Evolutionary conservation across 768 basidiomycete species (phyloP), one percentile per base, ranked within the genome.

Genomic region (Tylopilus felleus): DNA sequence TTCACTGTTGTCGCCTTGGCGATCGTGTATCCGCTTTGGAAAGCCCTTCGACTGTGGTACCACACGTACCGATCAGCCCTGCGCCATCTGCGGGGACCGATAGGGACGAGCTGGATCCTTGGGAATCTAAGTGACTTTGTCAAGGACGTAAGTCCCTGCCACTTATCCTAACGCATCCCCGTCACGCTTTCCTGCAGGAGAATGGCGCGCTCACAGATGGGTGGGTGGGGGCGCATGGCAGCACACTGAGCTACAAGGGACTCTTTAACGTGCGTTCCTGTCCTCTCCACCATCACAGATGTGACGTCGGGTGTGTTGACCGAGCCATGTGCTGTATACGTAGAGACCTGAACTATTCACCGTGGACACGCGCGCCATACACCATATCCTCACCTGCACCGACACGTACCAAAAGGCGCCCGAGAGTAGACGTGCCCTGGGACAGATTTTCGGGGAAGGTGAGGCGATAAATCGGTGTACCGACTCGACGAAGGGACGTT

Each of bases 351-450:
- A 79, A 7, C 65, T 89, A 10, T 77, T 76, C 63, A 87, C 85
- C 0, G 65, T 74, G 48, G 90, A 90, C 60, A 71, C 80, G 0
- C 79, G 80, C 25, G 88, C 86, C 0, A 36, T 91, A 33, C 76
- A 78, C 40, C 82, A 90, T 58, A 73, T 93, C 47, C 71, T 92
- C 14, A 75, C 77, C 56, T 82, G 86, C 51, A 71, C 70, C 25
- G 66, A 77, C 28, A 69, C 74, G 38, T 89, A 84, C 56, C 78
- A 80, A 54, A 89, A 88, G 58, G 76, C 84, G 0, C 71, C 74
- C 12, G 57, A 63, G 1, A 59, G 68, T 7, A 71, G 78, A 12
- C 72, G 67, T 35, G 64, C 51, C 36, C 64, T 86, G 6, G 55
- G 65, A 14, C 66, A 65, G 13, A 61, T 85, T 25, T 65, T 86